Base-by-base conservation (phyloP, 495 filamentous ascomycete genomes). In the Lindgomyces ingoldianus region DNA sequence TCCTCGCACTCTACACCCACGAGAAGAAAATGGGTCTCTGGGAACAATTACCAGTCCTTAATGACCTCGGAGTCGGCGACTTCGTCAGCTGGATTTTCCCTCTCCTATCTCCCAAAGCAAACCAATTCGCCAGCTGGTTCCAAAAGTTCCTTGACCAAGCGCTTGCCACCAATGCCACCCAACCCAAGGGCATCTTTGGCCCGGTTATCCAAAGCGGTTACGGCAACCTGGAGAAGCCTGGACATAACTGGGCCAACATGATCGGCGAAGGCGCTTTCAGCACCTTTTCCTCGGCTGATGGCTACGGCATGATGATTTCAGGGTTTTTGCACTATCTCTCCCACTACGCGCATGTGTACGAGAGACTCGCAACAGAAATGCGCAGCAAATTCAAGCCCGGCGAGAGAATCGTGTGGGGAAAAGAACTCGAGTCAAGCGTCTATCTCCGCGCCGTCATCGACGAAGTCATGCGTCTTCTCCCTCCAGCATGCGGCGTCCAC, bases 11-110 rank as follows among this genome's bases (percentile, higher is more conserved):
- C 21, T 50, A 62, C 25, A 45, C 47, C n/a, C 60, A 62, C 45
- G 60, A 62, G 44, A 62, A 62, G 33, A 62, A 62, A 36, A 62
- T 62, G 60, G 60, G 36, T 29, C 45, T 62, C 39, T 62, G 60
- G 60, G 60, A 54, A 46, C 49, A 62, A 29, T 22, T 52, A 11
- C 42, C 45, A n/a, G 29, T 55, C 22, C 48, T 62, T 16, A 25
- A 62, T 25, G 50, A 62, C 33, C 19, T 62, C 2, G 60, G 60
- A 2, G n/a, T 62, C 33, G 60, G 60, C 29, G 25, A 42, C n/a
- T 11, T 50, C 4, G 16, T 62, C 25, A 62, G 48, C 44, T 25
- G 29, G 19, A 14, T 48, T 14, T 45, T 62, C 16, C 48, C 39
- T 6, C 14, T 55, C n/a, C n/a, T 62, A 3, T 62, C 60, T 16